Evolutionary conservation across 1,284 basidiomycete genomes (phyloP).

Genomic region (Athelia sp.): DNA sequence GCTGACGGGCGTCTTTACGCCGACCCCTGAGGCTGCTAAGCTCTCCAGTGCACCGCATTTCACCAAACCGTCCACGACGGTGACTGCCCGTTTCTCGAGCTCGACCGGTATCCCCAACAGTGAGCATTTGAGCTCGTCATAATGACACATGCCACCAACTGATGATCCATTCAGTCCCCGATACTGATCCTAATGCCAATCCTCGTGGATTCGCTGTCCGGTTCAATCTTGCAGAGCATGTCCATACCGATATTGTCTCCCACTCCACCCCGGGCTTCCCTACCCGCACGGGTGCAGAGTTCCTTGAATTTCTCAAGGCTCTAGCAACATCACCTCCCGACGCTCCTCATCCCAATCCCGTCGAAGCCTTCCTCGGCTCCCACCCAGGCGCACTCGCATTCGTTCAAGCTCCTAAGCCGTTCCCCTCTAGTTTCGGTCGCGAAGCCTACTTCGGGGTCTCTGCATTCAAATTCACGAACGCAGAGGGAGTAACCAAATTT

Average conservation of each 20-base stretch:
- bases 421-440: constrained; percentile 10
- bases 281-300: constrained; percentile 11
- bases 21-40: constrained; percentile 10
- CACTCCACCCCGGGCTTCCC: constrained; percentile 14
- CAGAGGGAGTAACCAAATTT: constrained; percentile 8
- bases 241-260: constrained; percentile 14
- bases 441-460: constrained; percentile 12
- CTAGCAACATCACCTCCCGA: constrained; percentile 3
- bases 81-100: constrained; percentile 15
- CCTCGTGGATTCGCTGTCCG: constrained; percentile 15
- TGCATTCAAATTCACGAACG: constrained; percentile 15
- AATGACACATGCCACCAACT: no score
- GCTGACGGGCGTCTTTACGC: constrained; percentile 12
- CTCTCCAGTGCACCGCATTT: constrained; percentile 14
- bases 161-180: constrained; percentile 11
- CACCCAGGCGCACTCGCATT: constrained; percentile 13
- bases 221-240: constrained; percentile 7
- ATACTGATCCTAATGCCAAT: constrained; percentile 14
- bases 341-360: constrained; percentile 4
- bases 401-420: constrained; percentile 14
- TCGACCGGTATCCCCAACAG: constrained; percentile 14
- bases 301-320: constrained; percentile 13
- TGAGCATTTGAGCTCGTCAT: no score
- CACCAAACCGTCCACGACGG: constrained; percentile 8
- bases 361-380: constrained; percentile 10